phyloP scores from a whole-genome alignment of 140 eudicot species.

The Senecio squalidus region DNA sequence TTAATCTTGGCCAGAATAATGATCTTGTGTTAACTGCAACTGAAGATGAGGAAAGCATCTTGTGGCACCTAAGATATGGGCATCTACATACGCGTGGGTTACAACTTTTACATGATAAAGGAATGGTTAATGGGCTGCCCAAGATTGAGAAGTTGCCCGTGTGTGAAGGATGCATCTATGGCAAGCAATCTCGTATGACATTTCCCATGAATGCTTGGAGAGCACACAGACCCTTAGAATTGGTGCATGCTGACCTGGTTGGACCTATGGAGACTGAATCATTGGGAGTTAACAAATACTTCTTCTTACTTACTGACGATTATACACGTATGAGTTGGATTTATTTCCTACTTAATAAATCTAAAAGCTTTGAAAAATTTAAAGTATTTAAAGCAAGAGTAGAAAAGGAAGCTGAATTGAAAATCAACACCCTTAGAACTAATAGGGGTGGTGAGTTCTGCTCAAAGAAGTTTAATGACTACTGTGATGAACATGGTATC shows the following conservation, averaged over 20 bases:
- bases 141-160: too few species aligned
- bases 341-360: not conserved
- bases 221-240: not conserved
- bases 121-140: too few species aligned
- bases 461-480: not conserved
- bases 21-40: too few species aligned
- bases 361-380: not conserved
- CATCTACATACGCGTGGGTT: too few species aligned
- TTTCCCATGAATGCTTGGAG: too few species aligned
- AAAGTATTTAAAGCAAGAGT: not conserved
- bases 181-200: too few species aligned
- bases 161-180: too few species aligned
- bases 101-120: too few species aligned
- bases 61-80: too few species aligned
- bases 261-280: not conserved
- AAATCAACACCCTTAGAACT: not conserved
- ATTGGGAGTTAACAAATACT: not conserved
- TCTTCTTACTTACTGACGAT: slow-evolving; percentile 1
- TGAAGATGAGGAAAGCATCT: too few species aligned
- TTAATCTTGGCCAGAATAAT: too few species aligned
- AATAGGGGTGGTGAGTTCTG: slow-evolving; percentile 1
- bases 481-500: not conserved
- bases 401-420: not conserved
- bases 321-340: not conserved
- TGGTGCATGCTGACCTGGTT: not conserved